Evolutionary conservation across 306 rosid genomes (phyloP), one percentile per base, ranked within the genome.

Genomic region (Calophaca sinica): DNA sequence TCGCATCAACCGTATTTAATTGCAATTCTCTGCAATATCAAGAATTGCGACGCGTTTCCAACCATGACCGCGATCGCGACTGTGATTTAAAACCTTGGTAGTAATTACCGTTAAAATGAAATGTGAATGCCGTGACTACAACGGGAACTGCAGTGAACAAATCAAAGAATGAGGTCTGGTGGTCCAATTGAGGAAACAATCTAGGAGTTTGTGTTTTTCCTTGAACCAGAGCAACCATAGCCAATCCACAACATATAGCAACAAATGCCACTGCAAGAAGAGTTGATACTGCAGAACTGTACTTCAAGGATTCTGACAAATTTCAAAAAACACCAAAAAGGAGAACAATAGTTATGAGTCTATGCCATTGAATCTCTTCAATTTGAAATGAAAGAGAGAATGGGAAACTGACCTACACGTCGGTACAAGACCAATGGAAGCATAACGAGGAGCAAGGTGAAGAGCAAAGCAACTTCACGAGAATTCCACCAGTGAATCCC

Each of bases 401-500:
- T 50, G 52, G 9, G 29, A 9, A 28, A 86, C 93, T 75, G 5
- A 89, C 98, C 97, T 68, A 94, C 96, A 28, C 93, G 96, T 46
- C 65, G 72, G 42, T 77, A 84, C 72, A 94, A 83, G 65, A 86
- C 89, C 80, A 94, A 57, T 7, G 98, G 97, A 71, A 91, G 88
- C 88, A 94, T 75, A 62, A 94, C 79, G 5, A 90, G 62, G 35
- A 86, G 64, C 57, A 94, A 62, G 3, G 82, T 86, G 76, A 92
- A 20, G 2, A 94, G 48, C 54, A 90, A 39, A 6, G 96, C 86
- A 20, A 88, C 81, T 67, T 94, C 97, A 7, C 96, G 81, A 1
- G 96, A 89, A 79, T 86, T 94, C 98, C 98, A 94, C 97, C 97
- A 90, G 0, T 92, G 98, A 79, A 73, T n/a, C 35, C 98, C 98